Percentiles rank a stretch among this genome's conserved stretches.
These are phyloP conservation scores for Adansonia digitata DNA, from an alignment of 345 rosid genomes.

Conservation along the genomic window DNA sequence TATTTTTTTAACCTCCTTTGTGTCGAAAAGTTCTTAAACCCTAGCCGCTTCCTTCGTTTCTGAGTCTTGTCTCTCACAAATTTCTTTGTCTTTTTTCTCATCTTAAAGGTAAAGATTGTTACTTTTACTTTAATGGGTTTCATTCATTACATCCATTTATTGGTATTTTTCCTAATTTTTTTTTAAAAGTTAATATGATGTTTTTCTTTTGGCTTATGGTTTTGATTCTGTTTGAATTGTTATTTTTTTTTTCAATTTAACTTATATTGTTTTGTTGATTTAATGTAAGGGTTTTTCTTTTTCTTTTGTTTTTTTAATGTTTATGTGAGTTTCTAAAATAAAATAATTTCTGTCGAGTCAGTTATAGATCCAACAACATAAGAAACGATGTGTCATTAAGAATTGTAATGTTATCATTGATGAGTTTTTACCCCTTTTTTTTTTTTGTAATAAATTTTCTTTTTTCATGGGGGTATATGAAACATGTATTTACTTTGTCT, in stretches of 20 bases:
- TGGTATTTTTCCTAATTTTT: not conserved
- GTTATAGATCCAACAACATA: not conserved
- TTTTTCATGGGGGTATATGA: not conserved
- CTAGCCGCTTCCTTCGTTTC: slow-evolving; percentile 25
- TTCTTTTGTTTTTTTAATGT: not conserved
- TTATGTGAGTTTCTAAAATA: not conserved
- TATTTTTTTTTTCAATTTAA: not conserved
- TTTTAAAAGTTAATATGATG: not conserved
- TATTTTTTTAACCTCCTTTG: not conserved
- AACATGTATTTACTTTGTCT: not conserved
- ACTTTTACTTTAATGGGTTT: not conserved
- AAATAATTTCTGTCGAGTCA: not conserved
- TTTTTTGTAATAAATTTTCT: not conserved
- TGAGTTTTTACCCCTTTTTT: too few species aligned
- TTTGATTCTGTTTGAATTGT: not conserved
- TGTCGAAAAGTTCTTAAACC: slow-evolving; percentile 18
- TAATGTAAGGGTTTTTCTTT: not conserved
- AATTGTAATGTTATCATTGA: too few species aligned
- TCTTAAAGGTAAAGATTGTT: not conserved
- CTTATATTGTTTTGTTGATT: not conserved
- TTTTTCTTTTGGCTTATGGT: not conserved
- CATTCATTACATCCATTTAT: not conserved
- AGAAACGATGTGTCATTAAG: too few species aligned
- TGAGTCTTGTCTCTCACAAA: not conserved
- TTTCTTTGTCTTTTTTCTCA: not conserved